These are phyloP conservation scores for Pugionium dolabratum DNA, from an alignment of 345 rosid species.

Conservation along the genomic window DNA sequence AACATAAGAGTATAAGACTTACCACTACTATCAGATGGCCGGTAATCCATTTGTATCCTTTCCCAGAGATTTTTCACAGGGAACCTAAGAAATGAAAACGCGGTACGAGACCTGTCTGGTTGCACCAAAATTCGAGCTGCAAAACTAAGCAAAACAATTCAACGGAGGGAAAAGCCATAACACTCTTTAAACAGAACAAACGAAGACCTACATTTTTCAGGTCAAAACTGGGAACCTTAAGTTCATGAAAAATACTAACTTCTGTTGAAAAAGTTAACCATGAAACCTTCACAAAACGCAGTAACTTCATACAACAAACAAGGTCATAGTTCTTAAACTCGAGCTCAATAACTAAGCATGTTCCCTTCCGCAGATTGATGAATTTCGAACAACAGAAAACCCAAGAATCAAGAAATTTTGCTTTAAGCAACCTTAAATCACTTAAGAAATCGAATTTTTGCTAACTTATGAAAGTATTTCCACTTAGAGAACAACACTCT, in stretches of 20 bases:
- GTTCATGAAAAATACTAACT: conserved; percentile 1
- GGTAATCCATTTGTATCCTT: conserved; percentile 53
- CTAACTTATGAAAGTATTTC: not conserved
- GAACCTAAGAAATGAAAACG: conserved; percentile 18
- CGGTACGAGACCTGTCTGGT: conserved; percentile 13
- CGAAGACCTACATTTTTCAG: conserved; percentile 9
- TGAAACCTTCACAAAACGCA: not conserved
- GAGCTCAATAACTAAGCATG: conserved; percentile 12
- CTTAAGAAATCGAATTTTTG: conserved; percentile 3
- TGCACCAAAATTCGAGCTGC: conserved; percentile 35
- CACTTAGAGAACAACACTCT: not conserved
- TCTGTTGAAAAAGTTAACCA: not conserved
- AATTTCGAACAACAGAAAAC: conserved; percentile 4
- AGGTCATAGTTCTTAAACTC: conserved; percentile 21
- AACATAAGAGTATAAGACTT: conserved; percentile 36
- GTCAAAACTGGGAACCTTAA: not conserved
- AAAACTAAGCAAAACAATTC: conserved; percentile 18
- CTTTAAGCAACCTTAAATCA: not conserved
- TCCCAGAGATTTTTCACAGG: conserved; percentile 23
- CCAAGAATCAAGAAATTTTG: not conserved
- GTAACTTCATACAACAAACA: not conserved
- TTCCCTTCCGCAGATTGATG: not conserved
- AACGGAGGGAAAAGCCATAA: conserved; percentile 6
- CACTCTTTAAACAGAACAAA: not conserved
- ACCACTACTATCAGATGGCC: conserved; percentile 74